Percentiles rank a stretch among this genome's conserved stretches.
Conservation (phyloP, 768 basidiomycete genomes). For the Leccinellum rugosiceps region DNA sequence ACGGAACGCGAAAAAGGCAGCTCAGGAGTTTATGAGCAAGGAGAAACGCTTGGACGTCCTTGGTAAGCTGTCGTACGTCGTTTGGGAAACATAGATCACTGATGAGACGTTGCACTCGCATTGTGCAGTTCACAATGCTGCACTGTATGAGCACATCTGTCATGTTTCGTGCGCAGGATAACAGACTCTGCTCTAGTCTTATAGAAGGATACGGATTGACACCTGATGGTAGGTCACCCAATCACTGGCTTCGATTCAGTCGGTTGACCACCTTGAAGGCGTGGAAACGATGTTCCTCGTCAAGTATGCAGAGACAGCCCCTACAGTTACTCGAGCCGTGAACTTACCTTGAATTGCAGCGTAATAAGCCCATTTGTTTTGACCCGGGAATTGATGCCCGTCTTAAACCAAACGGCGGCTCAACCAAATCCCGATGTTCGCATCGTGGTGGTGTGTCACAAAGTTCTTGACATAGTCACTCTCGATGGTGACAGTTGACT, state of each 20-base stretch:
- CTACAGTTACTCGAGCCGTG: neutral
- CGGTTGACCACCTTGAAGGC: slow-evolving; percentile 26
- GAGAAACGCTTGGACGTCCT: slow-evolving; percentile 56
- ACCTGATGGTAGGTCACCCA: slow-evolving; percentile 24
- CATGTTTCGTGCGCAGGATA: neutral
- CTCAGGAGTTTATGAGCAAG: slow-evolving; percentile 45
- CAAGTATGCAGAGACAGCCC: slow-evolving; percentile 34
- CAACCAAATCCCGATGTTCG: slow-evolving; percentile 54
- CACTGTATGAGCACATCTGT: slow-evolving; percentile 33
- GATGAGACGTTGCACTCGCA: neutral
- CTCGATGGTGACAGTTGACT: neutral
- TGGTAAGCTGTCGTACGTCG: slow-evolving; percentile 29
- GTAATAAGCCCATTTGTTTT: slow-evolving; percentile 55
- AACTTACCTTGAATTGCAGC: slow-evolving; percentile 21
- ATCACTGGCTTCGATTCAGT: neutral
- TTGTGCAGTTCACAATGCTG: slow-evolving; percentile 54
- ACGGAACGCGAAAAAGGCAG: slow-evolving; percentile 43
- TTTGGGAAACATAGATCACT: neutral
- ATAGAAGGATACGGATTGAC: slow-evolving; percentile 19
- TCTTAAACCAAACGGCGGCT: slow-evolving; percentile 48
- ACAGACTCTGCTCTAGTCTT: slow-evolving; percentile 16
- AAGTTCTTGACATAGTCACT: neutral
- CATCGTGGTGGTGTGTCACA: slow-evolving; percentile 49
- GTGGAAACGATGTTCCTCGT: slow-evolving; percentile 38
- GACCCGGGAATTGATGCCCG: slow-evolving; percentile 50